A percentile compares a stretch with the other conserved stretches of the same genome.
Evolutionary conservation across 1,284 basidiomycete species (phyloP).

Genomic region (Puccinia horiana): DNA sequence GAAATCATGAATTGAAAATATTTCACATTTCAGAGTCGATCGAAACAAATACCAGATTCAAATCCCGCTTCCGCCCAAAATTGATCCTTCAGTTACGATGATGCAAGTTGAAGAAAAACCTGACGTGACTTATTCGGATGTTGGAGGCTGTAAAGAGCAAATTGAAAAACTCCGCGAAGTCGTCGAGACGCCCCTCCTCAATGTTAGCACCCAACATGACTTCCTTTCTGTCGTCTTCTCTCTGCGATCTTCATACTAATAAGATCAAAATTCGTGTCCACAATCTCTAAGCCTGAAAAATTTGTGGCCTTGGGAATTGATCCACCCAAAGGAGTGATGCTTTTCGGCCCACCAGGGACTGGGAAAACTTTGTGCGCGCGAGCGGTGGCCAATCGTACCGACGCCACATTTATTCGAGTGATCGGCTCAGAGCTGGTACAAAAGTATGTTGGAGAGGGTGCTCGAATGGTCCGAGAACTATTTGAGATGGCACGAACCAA

Average conservation of each 20-base stretch:
- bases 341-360: conserved; percentile 93
- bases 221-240: neutral
- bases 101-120: conserved; percentile 99
- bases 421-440: conserved; percentile 99
- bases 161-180: conserved; percentile 99
- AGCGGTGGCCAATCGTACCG: conserved; percentile 96
- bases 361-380: conserved; percentile 98
- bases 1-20: neutral
- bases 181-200: conserved; percentile 93
- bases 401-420: conserved; percentile 98
- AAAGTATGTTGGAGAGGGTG: conserved; percentile 99
- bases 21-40: conserved; percentile 24
- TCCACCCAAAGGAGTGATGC: conserved; percentile 94
- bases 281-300: conserved; percentile 78
- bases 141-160: conserved; percentile 99
- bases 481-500: conserved; percentile 99
- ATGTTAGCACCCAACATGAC: conserved; percentile 64
- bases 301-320: conserved; percentile 98
- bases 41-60: conserved; percentile 89
- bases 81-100: conserved; percentile 99
- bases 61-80: conserved; percentile 99
- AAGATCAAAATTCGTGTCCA: conserved; percentile 35
- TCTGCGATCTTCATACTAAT: neutral
- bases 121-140: conserved; percentile 95
- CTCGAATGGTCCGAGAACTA: conserved; percentile 95